These are phyloP conservation scores for Tausonia pullulans DNA, from an alignment of 1,284 basidiomycete species.

Conservation along the genomic window DNA sequence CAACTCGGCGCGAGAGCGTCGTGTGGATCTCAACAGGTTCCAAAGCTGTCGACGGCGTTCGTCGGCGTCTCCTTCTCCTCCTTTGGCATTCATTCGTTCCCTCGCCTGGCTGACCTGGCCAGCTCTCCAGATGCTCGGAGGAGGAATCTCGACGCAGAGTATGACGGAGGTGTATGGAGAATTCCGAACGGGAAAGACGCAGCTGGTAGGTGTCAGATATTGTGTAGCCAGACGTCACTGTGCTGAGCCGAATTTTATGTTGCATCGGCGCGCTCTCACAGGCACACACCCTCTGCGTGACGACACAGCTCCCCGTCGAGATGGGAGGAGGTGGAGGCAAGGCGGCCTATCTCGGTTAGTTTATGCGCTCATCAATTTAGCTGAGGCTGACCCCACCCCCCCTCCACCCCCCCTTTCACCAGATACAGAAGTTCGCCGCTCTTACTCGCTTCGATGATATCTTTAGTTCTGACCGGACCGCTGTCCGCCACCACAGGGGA, in stretches of 20 bases:
- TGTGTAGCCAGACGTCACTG: background rate
- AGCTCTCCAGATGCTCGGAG: constrained; percentile 52
- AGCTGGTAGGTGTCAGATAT: background rate
- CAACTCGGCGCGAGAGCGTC: constrained; percentile 69
- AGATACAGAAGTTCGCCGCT: no score
- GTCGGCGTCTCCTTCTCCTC: background rate
- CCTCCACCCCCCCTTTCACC: no score
- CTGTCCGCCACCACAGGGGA: constrained; percentile 43
- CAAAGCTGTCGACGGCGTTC: constrained; percentile 63
- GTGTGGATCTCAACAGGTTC: constrained; percentile 75
- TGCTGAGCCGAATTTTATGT: no score
- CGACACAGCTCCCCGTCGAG: constrained; percentile 74
- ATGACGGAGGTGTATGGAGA: constrained; percentile 56
- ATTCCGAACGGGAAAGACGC: constrained; percentile 42
- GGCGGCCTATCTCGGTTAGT: constrained; percentile 21
- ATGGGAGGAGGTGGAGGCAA: constrained; percentile 82
- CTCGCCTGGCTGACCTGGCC: background rate
- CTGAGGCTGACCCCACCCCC: background rate
- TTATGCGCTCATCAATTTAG: background rate
- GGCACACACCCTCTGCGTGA: constrained; percentile 37
- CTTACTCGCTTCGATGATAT: no score
- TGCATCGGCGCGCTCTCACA: no score
- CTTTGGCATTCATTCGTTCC: background rate
- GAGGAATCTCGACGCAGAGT: constrained; percentile 77
- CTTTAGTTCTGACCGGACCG: no score